Evolutionary conservation across 371 early-diverging fungal genomes (phyloP).

Genomic region (Haplosporangium sp.): DNA sequence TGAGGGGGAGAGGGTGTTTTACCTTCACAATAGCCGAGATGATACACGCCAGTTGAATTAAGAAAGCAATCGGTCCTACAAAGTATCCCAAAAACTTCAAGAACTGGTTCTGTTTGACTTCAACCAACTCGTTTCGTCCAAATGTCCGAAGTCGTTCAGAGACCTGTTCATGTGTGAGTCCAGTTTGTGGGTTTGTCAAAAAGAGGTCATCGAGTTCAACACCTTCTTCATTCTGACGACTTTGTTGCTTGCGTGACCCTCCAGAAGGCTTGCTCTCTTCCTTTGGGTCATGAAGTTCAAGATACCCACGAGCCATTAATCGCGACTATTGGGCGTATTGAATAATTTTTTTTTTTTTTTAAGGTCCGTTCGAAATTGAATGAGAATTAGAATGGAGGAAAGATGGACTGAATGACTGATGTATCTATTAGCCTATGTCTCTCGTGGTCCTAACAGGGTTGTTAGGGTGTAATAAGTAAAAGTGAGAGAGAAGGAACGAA

Average conservation of each 20-base stretch:
- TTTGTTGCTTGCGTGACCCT: background rate
- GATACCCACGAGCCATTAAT: slow-evolving; percentile 45
- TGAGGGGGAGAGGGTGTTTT: slow-evolving; percentile 3
- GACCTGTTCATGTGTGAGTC: slow-evolving; percentile 61
- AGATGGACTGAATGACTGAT: background rate
- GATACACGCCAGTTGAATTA: slow-evolving; percentile 77
- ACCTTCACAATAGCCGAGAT: slow-evolving; percentile 65
- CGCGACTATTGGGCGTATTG: background rate
- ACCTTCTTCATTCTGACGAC: slow-evolving; percentile 3
- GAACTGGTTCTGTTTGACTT: slow-evolving; percentile 73
- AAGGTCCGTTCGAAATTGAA: background rate
- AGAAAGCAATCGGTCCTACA: slow-evolving; percentile 76
- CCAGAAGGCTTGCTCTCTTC: slow-evolving; percentile 12
- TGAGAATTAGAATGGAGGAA: background rate
- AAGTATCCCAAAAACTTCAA: slow-evolving; percentile 83
- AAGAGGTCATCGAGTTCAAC: slow-evolving; percentile 65
- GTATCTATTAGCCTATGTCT: background rate
- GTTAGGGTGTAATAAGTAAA: background rate
- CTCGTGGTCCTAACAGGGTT: too few relatives aligned
- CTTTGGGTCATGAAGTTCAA: slow-evolving; percentile 41
- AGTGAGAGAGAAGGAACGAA: background rate
- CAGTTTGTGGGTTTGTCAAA: slow-evolving; percentile 62
- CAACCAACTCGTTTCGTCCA: slow-evolving; percentile 69
- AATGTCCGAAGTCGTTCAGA: slow-evolving; percentile 60
- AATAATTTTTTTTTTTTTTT: slow-evolving; percentile 1